Evolutionary conservation across 108 stramenopile species (phyloP), one percentile per base, ranked within the genome.

Genomic region (Skeletonema tropicum): DNA sequence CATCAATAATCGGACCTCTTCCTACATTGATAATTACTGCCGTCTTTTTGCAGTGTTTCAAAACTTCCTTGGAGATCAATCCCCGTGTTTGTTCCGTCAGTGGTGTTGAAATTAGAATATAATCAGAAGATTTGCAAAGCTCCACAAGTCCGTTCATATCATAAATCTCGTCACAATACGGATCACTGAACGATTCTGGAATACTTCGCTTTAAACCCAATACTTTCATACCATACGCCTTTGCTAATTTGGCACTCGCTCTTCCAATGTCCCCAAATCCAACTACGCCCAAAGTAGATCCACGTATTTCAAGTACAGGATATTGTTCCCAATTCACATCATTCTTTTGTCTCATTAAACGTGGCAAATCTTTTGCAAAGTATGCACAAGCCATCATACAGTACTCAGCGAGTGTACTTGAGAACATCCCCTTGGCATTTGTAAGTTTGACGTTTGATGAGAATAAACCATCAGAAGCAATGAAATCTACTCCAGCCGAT

Each of bases 261-360:
- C 85, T 73, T n/a, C 94, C 97, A 83, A 96, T 95, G 73, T 94
- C 90, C 11, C 95, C 97, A 64, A 91, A 97, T 6, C 97, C 97
- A 11, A 97, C 79, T 5, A 97, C 73, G 1, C 94, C 96, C 81
- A 97, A 41, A 0, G 93, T 95, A 17, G 86, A 46, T n/a, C 91
- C 92, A n/a, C 94, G 76, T 31, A 95, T 64, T 74, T 92, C 91
- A 12, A 60, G 60, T 25, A 93, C 76, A 41, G 80, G 69, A 74
- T 90, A 93, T 29, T 85, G 87, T n/a, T 91, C 79, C 92, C 92
- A 96, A 21, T 89, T 70, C 60, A 57, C 49, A 19, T 65, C 74
- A 12, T 61, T 23, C 63, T 98, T 92, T 29, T 98, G 82, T 39
- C 73, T 45, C 84, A 95, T 66, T 35, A 97, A 73, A 1, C 93